Base-by-base conservation (phyloP, 2,329 filamentous ascomycete species). In the Colletotrichum sp. region DNA sequence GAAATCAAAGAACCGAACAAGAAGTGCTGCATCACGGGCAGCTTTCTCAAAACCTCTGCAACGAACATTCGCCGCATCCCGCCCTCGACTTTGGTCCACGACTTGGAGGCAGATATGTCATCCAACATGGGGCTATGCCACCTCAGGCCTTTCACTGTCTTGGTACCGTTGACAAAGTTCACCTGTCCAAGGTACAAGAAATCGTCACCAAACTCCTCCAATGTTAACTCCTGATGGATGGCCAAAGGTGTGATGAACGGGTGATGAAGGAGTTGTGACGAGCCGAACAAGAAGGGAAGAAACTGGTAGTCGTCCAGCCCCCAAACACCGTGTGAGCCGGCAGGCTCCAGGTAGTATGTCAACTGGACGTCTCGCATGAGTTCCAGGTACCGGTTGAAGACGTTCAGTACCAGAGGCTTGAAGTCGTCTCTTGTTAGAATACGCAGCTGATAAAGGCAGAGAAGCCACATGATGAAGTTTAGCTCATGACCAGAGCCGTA, bases 101-200 rank as follows among this genome's bases (percentile, higher is more conserved):
- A 95, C 83, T 95, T 96, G 18, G 96, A 94, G 2, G 95, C 93
- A 5, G 95, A 97, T 78, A 99, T 99, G 83, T 99, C 97, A 83
- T 99, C 97, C 22, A 99, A 91, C 98, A 99, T 99, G 5, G 98
- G 97, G 78, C 94, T 96, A 82, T 99, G 98, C 97, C 97, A 99
- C 60, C 97, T 91, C 76, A 99, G 87, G 2, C 96, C 96, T 81
- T 98, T 95, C 74, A 98, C 96, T 2, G 95, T 98, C 88, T 99
- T 99, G 75, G 98, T 98, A 79, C 93, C 95, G 85, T 99, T 98
- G 74, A 99, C 96, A 85, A 98, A 99, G 68, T 91, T 90, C 30
- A 99, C 95, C 85, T 99, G 97, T 68, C 96, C 94, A 1, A 99
- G 91, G 81, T 99, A 99, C 73, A 99, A 87, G 81, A 94, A 99